Percentiles rank a stretch among this genome's conserved stretches.
These are phyloP conservation scores for Xenosphaeropsis pyriputrescens DNA, from an alignment of 2,329 filamentous ascomycete genomes.

Conservation along the genomic window DNA sequence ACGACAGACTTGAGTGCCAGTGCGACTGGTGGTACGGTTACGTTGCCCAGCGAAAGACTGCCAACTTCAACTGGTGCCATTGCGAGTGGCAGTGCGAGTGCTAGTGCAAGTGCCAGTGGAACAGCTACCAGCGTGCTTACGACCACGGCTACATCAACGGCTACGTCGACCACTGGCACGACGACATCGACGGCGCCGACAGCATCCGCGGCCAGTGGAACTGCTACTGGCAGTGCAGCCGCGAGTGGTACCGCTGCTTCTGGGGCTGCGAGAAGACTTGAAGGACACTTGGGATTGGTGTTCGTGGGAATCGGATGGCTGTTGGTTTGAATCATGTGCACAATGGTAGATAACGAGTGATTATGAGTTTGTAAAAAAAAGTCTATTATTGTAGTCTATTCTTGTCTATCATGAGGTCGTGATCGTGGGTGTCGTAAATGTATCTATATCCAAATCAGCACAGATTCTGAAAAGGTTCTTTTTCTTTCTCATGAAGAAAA, in stretches of 20 bases:
- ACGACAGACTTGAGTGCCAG: background rate
- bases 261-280: too few relatives aligned
- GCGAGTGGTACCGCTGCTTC: too few relatives aligned
- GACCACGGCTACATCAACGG: too few relatives aligned
- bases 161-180: too few relatives aligned
- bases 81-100: background rate
- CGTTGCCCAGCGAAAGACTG: background rate
- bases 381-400: background rate
- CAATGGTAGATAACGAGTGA: background rate
- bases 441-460: background rate
- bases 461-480: background rate
- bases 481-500: slow-evolving; percentile 1
- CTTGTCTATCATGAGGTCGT: background rate
- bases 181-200: too few relatives aligned
- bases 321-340: background rate
- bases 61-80: background rate
- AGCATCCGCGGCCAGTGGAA: too few relatives aligned
- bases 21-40: background rate
- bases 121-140: too few relatives aligned
- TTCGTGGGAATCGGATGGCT: background rate
- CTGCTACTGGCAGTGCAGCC: too few relatives aligned
- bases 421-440: background rate
- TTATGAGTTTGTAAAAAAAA: background rate
- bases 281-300: too few relatives aligned
- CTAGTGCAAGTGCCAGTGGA: background rate